Evolutionary conservation across 176 grass and related monocot species (phyloP).

Genomic region (Melocanna baccifera): DNA sequence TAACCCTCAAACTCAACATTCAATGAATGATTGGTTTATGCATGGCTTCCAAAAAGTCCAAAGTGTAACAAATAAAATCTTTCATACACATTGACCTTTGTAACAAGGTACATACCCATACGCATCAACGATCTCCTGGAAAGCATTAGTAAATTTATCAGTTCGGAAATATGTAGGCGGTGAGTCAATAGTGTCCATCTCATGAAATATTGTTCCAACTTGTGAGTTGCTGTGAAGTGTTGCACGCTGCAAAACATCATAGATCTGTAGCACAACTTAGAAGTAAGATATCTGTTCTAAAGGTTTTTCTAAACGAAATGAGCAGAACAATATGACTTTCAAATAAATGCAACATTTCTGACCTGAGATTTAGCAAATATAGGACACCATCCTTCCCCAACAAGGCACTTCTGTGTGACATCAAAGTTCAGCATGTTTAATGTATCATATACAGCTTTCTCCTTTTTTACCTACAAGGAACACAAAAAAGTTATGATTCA

Average conservation of each 20-base stretch:
- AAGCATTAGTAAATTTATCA: conserved; percentile 86
- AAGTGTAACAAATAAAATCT: conserved; percentile 4
- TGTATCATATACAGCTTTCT: conserved; percentile 99
- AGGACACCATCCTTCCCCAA: conserved; percentile 99
- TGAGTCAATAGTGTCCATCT: conserved; percentile 82
- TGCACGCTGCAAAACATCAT: conserved; percentile 84
- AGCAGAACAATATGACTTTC: background rate
- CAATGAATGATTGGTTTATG: background rate
- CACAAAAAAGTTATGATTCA: conserved; percentile 20
- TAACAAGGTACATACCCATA: conserved; percentile 65
- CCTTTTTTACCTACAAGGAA: conserved; percentile 79
- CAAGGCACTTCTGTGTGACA: conserved; percentile 99
- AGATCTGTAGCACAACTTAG: conserved; percentile 59
- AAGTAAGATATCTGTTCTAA: conserved; percentile 26
- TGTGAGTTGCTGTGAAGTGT: conserved; percentile 94
- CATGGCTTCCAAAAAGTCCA: conserved; percentile 2
- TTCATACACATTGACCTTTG: background rate
- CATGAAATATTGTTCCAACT: conserved; percentile 98
- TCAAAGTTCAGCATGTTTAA: conserved; percentile 98
- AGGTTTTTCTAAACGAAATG: conserved; percentile 7
- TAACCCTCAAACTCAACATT: background rate
- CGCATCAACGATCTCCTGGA: conserved; percentile 99
- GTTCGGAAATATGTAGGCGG: conserved; percentile 96
- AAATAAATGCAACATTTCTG: conserved; percentile 31
- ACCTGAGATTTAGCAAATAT: conserved; percentile 97